A percentile compares a stretch with the other conserved stretches of the same genome.
These are phyloP conservation scores for Corrigiola litoralis DNA, from an alignment of 179 eudicot species.

Conservation along the genomic window DNA sequence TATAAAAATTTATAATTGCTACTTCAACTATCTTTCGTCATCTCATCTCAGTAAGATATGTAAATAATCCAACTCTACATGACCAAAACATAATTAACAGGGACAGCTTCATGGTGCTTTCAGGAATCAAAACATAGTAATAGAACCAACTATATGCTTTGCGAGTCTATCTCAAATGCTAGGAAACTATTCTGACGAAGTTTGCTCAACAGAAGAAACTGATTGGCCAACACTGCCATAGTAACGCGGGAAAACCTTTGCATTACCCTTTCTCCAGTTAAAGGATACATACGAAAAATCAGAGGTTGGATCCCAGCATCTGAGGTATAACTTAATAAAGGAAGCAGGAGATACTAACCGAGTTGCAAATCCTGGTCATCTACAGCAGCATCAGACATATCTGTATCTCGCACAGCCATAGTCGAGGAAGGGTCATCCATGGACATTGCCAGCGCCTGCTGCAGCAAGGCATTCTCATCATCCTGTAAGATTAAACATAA, in stretches of 20 bases:
- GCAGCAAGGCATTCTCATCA: slow-evolving; percentile 85
- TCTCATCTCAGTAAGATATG: no score
- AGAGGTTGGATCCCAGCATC: neutral
- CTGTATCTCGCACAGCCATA: slow-evolving; percentile 53
- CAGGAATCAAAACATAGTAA: neutral
- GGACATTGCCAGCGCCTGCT: slow-evolving; percentile 98
- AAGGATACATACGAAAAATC: neutral
- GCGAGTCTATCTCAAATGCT: neutral
- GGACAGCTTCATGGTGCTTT: neutral
- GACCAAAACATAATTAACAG: neutral
- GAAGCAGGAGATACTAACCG: slow-evolving; percentile 42
- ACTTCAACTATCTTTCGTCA: no score
- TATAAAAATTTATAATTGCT: no score
- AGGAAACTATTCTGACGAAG: neutral
- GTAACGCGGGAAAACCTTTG: neutral
- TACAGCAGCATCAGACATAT: slow-evolving; percentile 83
- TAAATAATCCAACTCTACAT: neutral
- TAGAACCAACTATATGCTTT: neutral
- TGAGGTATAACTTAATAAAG: neutral
- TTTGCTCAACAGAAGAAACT: neutral
- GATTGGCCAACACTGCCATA: neutral
- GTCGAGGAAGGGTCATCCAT: slow-evolving; percentile 85
- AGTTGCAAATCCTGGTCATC: slow-evolving; percentile 88
- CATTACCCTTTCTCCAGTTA: neutral
- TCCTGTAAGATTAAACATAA: slow-evolving; percentile 44